Conservation (phyloP, 345 rosid species). For the Microcos paniculata region DNA sequence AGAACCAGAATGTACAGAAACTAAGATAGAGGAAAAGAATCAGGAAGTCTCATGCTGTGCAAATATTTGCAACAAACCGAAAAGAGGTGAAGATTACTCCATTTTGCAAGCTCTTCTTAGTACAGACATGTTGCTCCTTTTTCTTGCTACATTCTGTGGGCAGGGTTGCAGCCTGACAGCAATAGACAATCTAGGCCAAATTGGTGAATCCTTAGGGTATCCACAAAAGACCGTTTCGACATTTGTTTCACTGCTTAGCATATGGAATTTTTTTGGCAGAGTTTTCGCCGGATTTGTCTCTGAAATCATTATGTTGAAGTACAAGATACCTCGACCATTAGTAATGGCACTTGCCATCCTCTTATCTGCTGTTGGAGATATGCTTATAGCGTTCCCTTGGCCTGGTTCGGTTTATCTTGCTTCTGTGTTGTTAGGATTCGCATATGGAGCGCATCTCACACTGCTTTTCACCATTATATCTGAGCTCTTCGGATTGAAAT, state of each 20-base stretch:
- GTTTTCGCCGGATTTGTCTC: constrained; percentile 54
- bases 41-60: constrained; percentile 37
- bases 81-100: constrained; percentile 61
- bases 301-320: constrained; percentile 41
- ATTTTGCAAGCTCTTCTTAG: constrained; percentile 63
- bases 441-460: constrained; percentile 63
- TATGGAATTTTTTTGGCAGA: constrained; percentile 64
- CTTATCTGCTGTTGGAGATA: constrained; percentile 39
- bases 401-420: constrained; percentile 49
- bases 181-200: constrained; percentile 62
- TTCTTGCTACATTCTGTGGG: constrained; percentile 51
- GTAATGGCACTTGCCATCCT: constrained; percentile 37
- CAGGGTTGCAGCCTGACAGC: constrained; percentile 54
- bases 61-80: constrained; percentile 38
- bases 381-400: constrained; percentile 46
- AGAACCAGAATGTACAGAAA: neutral
- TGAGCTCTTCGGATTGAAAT: constrained; percentile 61
- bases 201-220: constrained; percentile 50
- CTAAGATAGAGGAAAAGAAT: neutral
- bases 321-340: constrained; percentile 51
- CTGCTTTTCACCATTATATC: constrained; percentile 63
- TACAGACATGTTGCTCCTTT: constrained; percentile 52
- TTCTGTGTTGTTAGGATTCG: constrained; percentile 54
- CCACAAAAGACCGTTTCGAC: constrained; percentile 40
- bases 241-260: constrained; percentile 60